Percentiles rank a stretch among this genome's conserved stretches.
Evolutionary conservation across 75 land plant genomes (phyloP).

Genomic region (Cunninghamia lanceolata): DNA sequence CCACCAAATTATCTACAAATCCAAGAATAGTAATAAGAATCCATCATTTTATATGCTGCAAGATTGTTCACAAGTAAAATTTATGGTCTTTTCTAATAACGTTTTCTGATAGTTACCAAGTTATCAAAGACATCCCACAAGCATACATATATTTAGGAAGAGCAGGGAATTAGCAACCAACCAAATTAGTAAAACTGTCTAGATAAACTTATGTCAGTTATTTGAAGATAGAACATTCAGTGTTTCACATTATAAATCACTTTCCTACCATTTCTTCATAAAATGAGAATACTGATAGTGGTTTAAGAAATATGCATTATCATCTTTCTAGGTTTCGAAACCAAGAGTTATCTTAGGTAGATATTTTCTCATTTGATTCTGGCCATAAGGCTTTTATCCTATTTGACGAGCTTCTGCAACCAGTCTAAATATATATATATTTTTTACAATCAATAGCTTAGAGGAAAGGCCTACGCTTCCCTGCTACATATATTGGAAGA

Average conservation of each 20-base stretch:
- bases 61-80: not conserved
- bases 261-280: conserved; percentile 2
- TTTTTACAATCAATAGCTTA: not conserved
- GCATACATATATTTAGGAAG: not conserved
- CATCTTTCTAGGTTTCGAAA: not conserved
- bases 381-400: too few relatives aligned
- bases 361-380: not conserved
- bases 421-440: too few relatives aligned
- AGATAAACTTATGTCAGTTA: not conserved
- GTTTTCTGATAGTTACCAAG: not conserved
- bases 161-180: not conserved
- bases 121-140: not conserved
- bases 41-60: not conserved
- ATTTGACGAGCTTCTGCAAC: too few relatives aligned
- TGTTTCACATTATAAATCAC: not conserved
- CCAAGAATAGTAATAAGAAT: not conserved
- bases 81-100: not conserved
- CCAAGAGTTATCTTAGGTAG: not conserved
- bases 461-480: not conserved
- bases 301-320: not conserved
- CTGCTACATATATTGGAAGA: not conserved
- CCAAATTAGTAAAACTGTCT: not conserved
- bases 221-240: not conserved
- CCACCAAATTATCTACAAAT: conserved; percentile 83
- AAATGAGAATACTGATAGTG: not conserved